phyloP scores from a whole-genome alignment of 2,329 filamentous ascomycete species.

The Claviceps maximensis region DNA sequence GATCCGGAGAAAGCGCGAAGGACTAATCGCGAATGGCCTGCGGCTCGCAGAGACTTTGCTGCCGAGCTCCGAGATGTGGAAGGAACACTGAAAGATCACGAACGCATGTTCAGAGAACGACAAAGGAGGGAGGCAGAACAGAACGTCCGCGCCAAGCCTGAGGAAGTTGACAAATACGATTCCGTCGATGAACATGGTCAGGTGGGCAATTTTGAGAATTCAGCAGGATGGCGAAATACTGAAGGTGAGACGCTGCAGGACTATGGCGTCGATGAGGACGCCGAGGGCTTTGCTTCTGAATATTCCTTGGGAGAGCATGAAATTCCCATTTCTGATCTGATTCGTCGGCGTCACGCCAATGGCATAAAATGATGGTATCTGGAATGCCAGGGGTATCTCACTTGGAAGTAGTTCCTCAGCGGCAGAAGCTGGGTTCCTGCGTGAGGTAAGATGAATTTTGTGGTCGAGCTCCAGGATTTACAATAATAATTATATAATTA shows the following conservation, averaged over 20 bases:
- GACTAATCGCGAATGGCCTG: slow-evolving; percentile 26
- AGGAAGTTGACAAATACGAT: slow-evolving; percentile 45
- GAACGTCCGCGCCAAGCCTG: slow-evolving; percentile 34
- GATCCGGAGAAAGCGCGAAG: slow-evolving; percentile 48
- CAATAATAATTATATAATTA: background rate
- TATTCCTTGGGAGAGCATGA: slow-evolving; percentile 43
- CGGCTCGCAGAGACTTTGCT: slow-evolving; percentile 21
- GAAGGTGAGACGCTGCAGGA: slow-evolving; percentile 64
- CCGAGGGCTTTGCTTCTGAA: slow-evolving; percentile 28
- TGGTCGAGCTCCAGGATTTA: background rate
- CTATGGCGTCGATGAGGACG: slow-evolving; percentile 69
- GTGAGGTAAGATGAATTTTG: background rate
- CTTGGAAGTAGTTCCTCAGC: background rate
- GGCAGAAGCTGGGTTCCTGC: background rate
- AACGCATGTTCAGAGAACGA: slow-evolving; percentile 34
- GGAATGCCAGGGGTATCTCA: slow-evolving; percentile 11
- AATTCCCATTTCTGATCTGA: slow-evolving; percentile 55
- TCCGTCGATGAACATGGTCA: slow-evolving; percentile 26
- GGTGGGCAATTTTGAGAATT: slow-evolving; percentile 46
- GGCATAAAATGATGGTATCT: background rate
- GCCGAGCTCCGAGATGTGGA: slow-evolving; percentile 22
- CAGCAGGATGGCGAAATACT: slow-evolving; percentile 55
- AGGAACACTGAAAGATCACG: slow-evolving; percentile 28
- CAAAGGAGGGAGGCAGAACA: slow-evolving; percentile 34
- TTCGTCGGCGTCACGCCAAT: slow-evolving; percentile 37